Evolutionary conservation across 2,329 filamentous ascomycete genomes (phyloP).

Genomic region (Trichoderma atroviride): DNA sequence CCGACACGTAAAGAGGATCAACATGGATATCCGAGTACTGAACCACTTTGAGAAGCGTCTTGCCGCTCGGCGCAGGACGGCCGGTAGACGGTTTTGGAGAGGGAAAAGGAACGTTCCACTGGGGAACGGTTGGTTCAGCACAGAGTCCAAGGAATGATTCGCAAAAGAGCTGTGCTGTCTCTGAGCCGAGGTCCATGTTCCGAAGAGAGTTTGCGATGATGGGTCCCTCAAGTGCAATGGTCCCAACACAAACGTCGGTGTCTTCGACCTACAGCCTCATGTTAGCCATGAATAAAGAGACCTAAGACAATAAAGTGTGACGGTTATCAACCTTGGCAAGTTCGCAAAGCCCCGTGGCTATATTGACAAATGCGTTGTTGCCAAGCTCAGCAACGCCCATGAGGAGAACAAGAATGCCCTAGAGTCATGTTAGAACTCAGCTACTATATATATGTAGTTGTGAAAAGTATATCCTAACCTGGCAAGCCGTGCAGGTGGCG

Average conservation of each 20-base stretch:
- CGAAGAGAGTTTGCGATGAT: slow-evolving; percentile 54
- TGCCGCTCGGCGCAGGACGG: slow-evolving; percentile 47
- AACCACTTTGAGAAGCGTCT: slow-evolving; percentile 55
- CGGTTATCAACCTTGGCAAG: slow-evolving; percentile 35
- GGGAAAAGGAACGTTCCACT: slow-evolving; percentile 49
- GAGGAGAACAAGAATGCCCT: slow-evolving; percentile 40
- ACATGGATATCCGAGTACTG: slow-evolving; percentile 65
- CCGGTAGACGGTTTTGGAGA: slow-evolving; percentile 42
- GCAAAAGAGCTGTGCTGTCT: slow-evolving; percentile 55
- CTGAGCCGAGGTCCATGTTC: slow-evolving; percentile 51
- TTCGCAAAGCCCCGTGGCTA: slow-evolving; percentile 40
- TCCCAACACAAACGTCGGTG: slow-evolving; percentile 57
- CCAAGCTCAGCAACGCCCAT: slow-evolving; percentile 49
- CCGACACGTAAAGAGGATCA: slow-evolving; percentile 57
- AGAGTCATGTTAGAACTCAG: neutral
- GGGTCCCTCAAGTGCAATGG: slow-evolving; percentile 55
- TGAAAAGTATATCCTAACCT: slow-evolving; percentile 29
- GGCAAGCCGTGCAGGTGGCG: slow-evolving; percentile 34
- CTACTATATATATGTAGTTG: neutral
- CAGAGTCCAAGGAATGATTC: slow-evolving; percentile 58
- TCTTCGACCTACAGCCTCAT: slow-evolving; percentile 47
- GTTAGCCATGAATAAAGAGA: neutral
- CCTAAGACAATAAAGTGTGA: no score
- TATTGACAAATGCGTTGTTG: slow-evolving; percentile 44
- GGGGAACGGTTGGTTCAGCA: slow-evolving; percentile 48